phyloP scores from a whole-genome alignment of 805 yeast genomes.

The Naumovozyma dairenensis region DNA sequence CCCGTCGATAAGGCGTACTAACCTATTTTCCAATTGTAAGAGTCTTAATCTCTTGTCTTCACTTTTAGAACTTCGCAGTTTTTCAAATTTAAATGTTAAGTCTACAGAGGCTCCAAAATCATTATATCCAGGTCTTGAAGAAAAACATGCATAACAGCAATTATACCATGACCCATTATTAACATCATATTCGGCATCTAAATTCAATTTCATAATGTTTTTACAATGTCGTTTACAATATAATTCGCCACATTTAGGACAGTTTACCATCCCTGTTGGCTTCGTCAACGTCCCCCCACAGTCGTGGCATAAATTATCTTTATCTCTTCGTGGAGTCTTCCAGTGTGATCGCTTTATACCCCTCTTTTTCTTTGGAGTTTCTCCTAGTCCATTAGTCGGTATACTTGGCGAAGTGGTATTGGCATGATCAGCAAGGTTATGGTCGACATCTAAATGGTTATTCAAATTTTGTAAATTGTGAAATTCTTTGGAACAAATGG shows the following conservation, averaged over 20 bases:
- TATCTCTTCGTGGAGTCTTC: constrained; percentile 28
- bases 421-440: constrained; percentile 30
- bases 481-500: constrained; percentile 60
- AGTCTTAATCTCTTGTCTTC: constrained; percentile 44
- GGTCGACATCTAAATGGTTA: constrained; percentile 63
- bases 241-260: constrained; percentile 67
- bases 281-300: constrained; percentile 50
- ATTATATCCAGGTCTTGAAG: constrained; percentile 42
- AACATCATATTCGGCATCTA: constrained; percentile 39
- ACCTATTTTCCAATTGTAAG: constrained; percentile 52
- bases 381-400: neutral
- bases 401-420: neutral
- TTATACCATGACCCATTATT: constrained; percentile 54
- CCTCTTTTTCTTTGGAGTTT: constrained; percentile 1
- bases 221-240: constrained; percentile 58
- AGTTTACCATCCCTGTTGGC: constrained; percentile 38
- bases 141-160: constrained; percentile 58
- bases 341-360: constrained; percentile 28
- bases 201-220: constrained; percentile 41
- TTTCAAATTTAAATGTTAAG: constrained; percentile 34
- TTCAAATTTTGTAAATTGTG: constrained; percentile 46
- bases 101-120: constrained; percentile 40
- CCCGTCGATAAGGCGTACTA: constrained; percentile 36
- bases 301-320: constrained; percentile 26
- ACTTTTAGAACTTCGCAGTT: constrained; percentile 32